Evolutionary conservation across 116 monocot species (phyloP).

Genomic region (Posidonia oceanica): DNA sequence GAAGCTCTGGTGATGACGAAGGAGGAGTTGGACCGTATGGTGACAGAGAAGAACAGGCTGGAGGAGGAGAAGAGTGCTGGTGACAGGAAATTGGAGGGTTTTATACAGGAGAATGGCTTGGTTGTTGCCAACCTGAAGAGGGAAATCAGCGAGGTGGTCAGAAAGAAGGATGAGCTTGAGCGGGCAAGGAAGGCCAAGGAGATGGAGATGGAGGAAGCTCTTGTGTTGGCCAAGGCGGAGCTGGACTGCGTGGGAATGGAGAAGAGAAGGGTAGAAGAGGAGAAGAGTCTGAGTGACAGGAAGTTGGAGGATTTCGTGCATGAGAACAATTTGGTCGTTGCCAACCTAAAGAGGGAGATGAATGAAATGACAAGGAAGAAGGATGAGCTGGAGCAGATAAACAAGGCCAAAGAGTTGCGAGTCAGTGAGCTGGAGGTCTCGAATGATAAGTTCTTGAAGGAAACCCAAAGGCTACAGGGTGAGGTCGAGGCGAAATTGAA

Average conservation of each 20-base stretch:
- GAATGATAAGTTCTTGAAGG: not conserved
- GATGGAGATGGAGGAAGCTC: not conserved
- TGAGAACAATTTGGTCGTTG: not conserved
- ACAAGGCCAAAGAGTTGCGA: not conserved
- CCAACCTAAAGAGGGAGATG: not conserved
- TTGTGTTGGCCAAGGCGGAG: not conserved
- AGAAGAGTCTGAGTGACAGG: not conserved
- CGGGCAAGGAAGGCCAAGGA: no score
- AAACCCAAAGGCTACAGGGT: not conserved
- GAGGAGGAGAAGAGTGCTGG: not conserved
- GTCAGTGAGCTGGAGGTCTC: not conserved
- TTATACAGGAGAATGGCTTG: no score
- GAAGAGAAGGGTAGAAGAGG: not conserved
- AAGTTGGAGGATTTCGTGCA: not conserved
- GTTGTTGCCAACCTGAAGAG: no score
- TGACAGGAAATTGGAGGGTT: no score
- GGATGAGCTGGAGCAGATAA: not conserved
- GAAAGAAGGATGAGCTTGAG: no score
- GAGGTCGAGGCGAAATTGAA: not conserved
- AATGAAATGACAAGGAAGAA: not conserved
- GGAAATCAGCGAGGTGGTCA: no score
- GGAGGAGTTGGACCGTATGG: not conserved
- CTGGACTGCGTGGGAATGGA: not conserved
- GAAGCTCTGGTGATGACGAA: not conserved
- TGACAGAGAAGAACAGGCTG: no score